Evolutionary conservation across 1,284 basidiomycete species (phyloP), one percentile per base, ranked within the genome.

Genomic region (Irpex sp.): DNA sequence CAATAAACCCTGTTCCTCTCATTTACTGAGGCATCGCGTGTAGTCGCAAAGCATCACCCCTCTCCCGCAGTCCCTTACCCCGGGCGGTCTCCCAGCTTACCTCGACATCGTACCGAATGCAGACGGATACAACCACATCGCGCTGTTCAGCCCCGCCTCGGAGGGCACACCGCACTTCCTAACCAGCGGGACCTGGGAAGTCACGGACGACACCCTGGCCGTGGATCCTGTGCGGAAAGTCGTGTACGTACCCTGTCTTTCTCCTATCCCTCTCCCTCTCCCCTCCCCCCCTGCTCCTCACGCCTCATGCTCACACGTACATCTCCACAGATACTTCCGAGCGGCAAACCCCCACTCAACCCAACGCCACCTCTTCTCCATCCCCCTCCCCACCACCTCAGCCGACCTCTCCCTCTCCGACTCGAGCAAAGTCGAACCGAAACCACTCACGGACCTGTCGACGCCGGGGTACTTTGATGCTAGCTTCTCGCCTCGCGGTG

Each of bases 181-280:
- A 37, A 98, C 96, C 0, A 78, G 77, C 1, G 96, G 96, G 0
- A 72, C 85, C 36, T 98, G 95, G 95, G 96, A 99, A 74, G 91
- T 98, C 4, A 87, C 87, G 6, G 82, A 81, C 18, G 80, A 80
- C 5, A 88, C 98, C 60, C 76, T 84, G 59, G 90, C 84, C 1
- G 84, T 97, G 18, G 90, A 97, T 71, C 68, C 78, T 3, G 75
- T 81, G 53, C 83, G 83, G 39, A 82, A 85, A 45, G 72, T 90
- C 45, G 87, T 95, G 90, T 96, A 71, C 72, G 90, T 80, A 6
- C n/a, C 4, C 7, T 23, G 36, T 23, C 39, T 19, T 57, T 59
- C 65, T 60, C 28, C 57, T 9, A 2, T 23, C n/a, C 3, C 21
- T 52, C 4, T 4, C 16, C 4, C 49, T 23, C n/a, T 28, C 36